Evolutionary conservation across 2,329 filamentous ascomycete genomes (phyloP).

Genomic region (Alternaria angustiovoidea): DNA sequence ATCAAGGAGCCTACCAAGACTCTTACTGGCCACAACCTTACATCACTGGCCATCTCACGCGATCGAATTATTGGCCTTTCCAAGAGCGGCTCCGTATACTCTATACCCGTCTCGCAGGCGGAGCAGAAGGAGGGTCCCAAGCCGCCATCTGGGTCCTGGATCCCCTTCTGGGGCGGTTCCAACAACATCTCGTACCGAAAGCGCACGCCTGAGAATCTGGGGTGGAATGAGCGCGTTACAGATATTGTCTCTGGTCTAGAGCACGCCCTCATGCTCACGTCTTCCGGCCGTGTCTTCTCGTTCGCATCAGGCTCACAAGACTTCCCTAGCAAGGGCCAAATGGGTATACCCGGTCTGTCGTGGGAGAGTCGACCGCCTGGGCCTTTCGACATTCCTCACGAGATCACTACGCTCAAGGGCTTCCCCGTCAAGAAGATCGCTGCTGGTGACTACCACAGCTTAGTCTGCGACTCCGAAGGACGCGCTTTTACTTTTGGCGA

Average conservation of each 20-base stretch:
- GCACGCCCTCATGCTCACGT: slow-evolving; percentile 86
- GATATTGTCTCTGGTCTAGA: slow-evolving; percentile 82
- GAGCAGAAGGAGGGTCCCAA: slow-evolving; percentile 75
- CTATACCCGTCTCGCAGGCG: slow-evolving; percentile 76
- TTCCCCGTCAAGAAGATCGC: slow-evolving; percentile 79
- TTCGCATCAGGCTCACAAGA: slow-evolving; percentile 80
- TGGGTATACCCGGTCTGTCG: slow-evolving; percentile 83
- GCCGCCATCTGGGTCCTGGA: slow-evolving; percentile 71
- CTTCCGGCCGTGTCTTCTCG: slow-evolving; percentile 84
- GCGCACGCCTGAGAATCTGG: slow-evolving; percentile 70
- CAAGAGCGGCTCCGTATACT: slow-evolving; percentile 80
- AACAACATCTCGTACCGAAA: slow-evolving; percentile 74
- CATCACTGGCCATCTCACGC: slow-evolving; percentile 76
- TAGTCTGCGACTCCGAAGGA: slow-evolving; percentile 78
- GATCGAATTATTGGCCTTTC: slow-evolving; percentile 85
- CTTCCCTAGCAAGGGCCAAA: slow-evolving; percentile 84
- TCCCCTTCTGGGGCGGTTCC: slow-evolving; percentile 74
- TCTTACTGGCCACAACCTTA: slow-evolving; percentile 80
- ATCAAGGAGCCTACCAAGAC: slow-evolving; percentile 72
- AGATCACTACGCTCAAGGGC: slow-evolving; percentile 74
- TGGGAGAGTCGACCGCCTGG: slow-evolving; percentile 81
- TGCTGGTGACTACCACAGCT: slow-evolving; percentile 84
- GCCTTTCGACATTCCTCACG: slow-evolving; percentile 82
- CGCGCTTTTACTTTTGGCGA: slow-evolving; percentile 88
- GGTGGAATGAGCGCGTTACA: slow-evolving; percentile 75